Base-by-base conservation (phyloP, 2,329 filamentous ascomycete species). In the Biscogniauxia sp. region DNA sequence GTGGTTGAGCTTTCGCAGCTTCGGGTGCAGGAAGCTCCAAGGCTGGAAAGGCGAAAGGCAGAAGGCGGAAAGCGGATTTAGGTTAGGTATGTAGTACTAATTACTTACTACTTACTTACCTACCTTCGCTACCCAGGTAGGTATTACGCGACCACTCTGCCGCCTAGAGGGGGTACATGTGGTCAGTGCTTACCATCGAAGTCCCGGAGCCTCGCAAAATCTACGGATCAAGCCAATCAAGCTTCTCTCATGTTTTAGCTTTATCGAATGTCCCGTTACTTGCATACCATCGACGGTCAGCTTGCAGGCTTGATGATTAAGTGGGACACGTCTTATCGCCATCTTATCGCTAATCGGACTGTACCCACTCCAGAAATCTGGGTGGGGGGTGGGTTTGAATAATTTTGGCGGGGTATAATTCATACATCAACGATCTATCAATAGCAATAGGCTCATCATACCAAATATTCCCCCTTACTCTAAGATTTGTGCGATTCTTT, bases 91-190 rank as follows among this genome's bases (percentile, higher is more conserved):
- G 23, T 23, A 23, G 23, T 23, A 23, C 2, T 23, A 23, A 23
- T 23, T 23, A 23, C 23, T n/a, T n/a, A n/a, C n/a, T n/a, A n/a
- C n/a, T n/a, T n/a, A n/a, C n/a, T n/a, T n/a, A 23, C 23, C 61
- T 59, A 32, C 28, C 28, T 32, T 32, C 28, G 28, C 11, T 32
- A 28, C n/a, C n/a, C n/a, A n/a, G n/a, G n/a, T 28, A 28, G 9
- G 26, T 28, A 70, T 72, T 71, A 72, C 70, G 70, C 68, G 69
- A 72, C 64, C 64, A 61, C 70, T 69, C 66, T 72, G 70, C 66
- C 70, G 70, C 70, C 70, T 72, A 64, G 25, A 19, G 8, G 28
- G 11, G 28, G 28, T 32, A 32, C 28, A 59, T 53, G 66, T 70
- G 67, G 64, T 62, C 66, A 56, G 61, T 70, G 65, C 65, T 59